A percentile compares a stretch with the other conserved stretches of the same genome.
These are phyloP conservation scores for Daldinia vernicosa DNA, from an alignment of 495 filamentous ascomycete species.

Conservation along the genomic window DNA sequence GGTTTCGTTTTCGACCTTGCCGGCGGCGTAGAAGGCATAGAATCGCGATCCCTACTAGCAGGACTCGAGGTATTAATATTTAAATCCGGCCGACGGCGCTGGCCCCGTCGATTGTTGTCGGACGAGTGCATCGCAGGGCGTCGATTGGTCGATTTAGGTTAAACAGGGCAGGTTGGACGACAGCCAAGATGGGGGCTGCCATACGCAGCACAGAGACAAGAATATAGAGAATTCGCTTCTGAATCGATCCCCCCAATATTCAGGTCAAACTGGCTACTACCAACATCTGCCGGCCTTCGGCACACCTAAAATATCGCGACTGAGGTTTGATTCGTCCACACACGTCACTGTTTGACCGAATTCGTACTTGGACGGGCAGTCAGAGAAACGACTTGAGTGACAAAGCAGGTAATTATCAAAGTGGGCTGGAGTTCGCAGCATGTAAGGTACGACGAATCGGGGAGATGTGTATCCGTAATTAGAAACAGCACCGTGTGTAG, in stretches of 20 bases:
- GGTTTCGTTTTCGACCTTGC: conserved; percentile 41
- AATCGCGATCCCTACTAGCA: conserved; percentile 33
- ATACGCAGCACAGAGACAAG: conserved; percentile 36
- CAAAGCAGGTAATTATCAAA: conserved; percentile 8
- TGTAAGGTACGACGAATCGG: conserved; percentile 19
- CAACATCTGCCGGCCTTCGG: background rate
- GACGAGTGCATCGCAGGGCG: conserved; percentile 44
- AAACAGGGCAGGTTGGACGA: conserved; percentile 30
- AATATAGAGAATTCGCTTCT: conserved; percentile 14
- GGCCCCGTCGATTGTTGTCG: conserved; percentile 44
- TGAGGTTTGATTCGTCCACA: background rate
- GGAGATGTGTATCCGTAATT: conserved; percentile 19
- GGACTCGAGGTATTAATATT: conserved; percentile 43
- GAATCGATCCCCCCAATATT: background rate
- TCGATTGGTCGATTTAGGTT: conserved; percentile 30
- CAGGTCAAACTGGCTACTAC: conserved; percentile 8
- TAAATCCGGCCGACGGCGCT: conserved; percentile 45
- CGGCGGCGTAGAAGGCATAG: conserved; percentile 38
- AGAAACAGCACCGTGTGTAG: too few relatives aligned
- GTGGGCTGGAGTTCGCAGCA: background rate
- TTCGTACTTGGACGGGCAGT: background rate
- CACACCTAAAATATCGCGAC: background rate
- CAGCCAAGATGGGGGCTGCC: conserved; percentile 42
- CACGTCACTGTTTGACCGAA: conserved; percentile 12
- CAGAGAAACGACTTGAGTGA: background rate